Base-by-base conservation (phyloP, 345 rosid genomes). In the Salix dunnii region DNA sequence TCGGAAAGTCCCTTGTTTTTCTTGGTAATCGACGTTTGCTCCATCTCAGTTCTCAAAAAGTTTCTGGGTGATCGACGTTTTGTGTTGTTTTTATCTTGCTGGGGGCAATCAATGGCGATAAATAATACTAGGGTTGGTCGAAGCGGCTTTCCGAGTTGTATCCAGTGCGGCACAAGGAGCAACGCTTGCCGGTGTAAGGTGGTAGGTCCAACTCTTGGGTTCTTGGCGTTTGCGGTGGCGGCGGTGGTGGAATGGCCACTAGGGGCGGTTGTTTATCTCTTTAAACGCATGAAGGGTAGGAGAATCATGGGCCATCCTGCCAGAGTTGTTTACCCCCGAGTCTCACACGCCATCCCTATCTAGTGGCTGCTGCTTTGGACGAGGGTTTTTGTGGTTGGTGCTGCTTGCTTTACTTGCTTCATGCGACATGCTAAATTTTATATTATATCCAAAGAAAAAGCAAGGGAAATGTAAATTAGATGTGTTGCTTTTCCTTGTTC, bases 161-260 rank as follows among this genome's bases (percentile, higher is more conserved):
- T 94, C 67, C 86, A 94, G 66, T 90, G 97, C n/a, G 94, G 96
- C 27, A 89, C 88, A 1, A 36, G 79, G 0, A 86, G 89, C 74
- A 94, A 94, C 86, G 91, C 94, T 0, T 92, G 94, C 86, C 83
- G 96, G 73, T 94, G 96, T 88, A 92, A 91, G 87, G 92, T 94
- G 78, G 89, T 92, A 1, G 96, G 97, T 27, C 98, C 97, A 20
- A 92, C 96, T 16, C 74, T 90, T 9, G 98, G 94, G 68, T 87
- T 94, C 72, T 75, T 91, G 88, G 97, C 96, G 73, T 92, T 89
- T 30, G 93, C 78, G 12, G 97, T 76, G 3, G 88, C 93, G 2
- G 97, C 84, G 33, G 65, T 87, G 17, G 91, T 94, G 27, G 98
- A 94, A 69, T 92, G 98, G 98, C 98, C 98, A 10, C 65, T 91